Evolutionary conservation across 768 basidiomycete species (phyloP).

Genomic region (Steccherinum ochraceum): DNA sequence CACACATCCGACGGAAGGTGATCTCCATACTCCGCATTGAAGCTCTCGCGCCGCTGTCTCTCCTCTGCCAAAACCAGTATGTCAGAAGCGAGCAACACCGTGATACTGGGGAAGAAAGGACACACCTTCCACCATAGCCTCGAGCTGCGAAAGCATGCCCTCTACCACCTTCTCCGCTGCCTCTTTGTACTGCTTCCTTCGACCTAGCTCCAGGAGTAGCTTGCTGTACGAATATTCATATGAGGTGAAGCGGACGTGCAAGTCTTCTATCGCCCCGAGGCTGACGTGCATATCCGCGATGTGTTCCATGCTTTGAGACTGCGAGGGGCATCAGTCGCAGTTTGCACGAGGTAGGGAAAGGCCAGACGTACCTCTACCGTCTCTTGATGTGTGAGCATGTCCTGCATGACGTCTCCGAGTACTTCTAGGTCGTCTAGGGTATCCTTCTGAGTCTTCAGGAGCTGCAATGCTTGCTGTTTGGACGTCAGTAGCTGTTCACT

Average conservation of each 20-base stretch:
- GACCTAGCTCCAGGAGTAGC: conserved; percentile 65
- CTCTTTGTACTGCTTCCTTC: conserved; percentile 63
- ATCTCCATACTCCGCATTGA: conserved; percentile 67
- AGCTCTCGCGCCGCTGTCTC: conserved; percentile 51
- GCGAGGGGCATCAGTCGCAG: not conserved
- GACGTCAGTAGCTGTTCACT: conserved; percentile 42
- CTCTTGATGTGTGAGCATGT: conserved; percentile 69
- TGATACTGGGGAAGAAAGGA: not conserved
- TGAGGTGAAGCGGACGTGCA: conserved; percentile 59
- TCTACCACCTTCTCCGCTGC: conserved; percentile 57
- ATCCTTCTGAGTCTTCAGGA: conserved; percentile 41
- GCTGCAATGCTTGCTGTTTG: conserved; percentile 37
- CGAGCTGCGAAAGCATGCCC: conserved; percentile 59
- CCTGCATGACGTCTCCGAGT: conserved; percentile 72
- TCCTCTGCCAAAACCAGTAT: conserved; percentile 50
- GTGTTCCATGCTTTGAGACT: conserved; percentile 41
- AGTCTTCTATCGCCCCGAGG: conserved; percentile 52
- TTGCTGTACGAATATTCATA: conserved; percentile 73
- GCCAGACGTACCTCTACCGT: conserved; percentile 49
- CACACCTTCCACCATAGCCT: conserved; percentile 60
- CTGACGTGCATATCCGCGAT: conserved; percentile 54
- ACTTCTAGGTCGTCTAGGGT: conserved; percentile 66
- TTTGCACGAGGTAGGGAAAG: not conserved
- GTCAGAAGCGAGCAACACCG: not conserved
- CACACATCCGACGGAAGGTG: conserved; percentile 79